Percentiles rank a stretch among this genome's conserved stretches.
These are phyloP conservation scores for Monosporascus ibericus DNA, from an alignment of 2,329 filamentous ascomycete genomes.

Conservation along the genomic window DNA sequence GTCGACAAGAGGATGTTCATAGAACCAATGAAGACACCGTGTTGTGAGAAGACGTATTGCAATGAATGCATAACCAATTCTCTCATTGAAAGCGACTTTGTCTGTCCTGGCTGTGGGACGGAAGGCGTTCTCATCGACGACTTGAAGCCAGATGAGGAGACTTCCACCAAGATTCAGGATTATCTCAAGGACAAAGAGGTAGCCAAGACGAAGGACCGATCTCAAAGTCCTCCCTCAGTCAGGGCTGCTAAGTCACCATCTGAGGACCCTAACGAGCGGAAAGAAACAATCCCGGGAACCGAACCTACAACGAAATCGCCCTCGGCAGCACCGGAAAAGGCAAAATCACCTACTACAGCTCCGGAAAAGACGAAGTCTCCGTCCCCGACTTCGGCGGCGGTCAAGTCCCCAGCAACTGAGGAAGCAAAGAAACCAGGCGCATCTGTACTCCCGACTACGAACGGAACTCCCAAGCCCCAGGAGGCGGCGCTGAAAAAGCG, in stretches of 20 bases:
- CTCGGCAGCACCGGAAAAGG: slow-evolving; percentile 21
- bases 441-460: slow-evolving; percentile 16
- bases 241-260: slow-evolving; percentile 27
- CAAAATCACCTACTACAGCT: slow-evolving; percentile 20
- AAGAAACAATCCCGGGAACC: slow-evolving; percentile 32
- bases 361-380: slow-evolving; percentile 24
- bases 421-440: slow-evolving; percentile 16
- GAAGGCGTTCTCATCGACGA: slow-evolving; percentile 93
- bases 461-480: slow-evolving; percentile 13
- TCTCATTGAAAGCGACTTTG: slow-evolving; percentile 95
- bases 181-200: slow-evolving; percentile 58
- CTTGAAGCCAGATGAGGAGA: slow-evolving; percentile 75
- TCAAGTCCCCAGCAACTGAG: slow-evolving; percentile 23
- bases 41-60: slow-evolving; percentile 97
- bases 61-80: slow-evolving; percentile 99
- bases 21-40: slow-evolving; percentile 98
- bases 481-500: slow-evolving; percentile 63
- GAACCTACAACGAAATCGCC: slow-evolving; percentile 31
- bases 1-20: slow-evolving; percentile 98
- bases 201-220: slow-evolving; percentile 35
- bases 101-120: slow-evolving; percentile 86
- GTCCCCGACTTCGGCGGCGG: slow-evolving; percentile 19
- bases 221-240: slow-evolving; percentile 39
- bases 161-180: slow-evolving; percentile 68
- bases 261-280: slow-evolving; percentile 18